Evolutionary conservation across 225 moss, liverwort and hornwort genomes (phyloP).

Genomic region (Sphagnum contortum): DNA sequence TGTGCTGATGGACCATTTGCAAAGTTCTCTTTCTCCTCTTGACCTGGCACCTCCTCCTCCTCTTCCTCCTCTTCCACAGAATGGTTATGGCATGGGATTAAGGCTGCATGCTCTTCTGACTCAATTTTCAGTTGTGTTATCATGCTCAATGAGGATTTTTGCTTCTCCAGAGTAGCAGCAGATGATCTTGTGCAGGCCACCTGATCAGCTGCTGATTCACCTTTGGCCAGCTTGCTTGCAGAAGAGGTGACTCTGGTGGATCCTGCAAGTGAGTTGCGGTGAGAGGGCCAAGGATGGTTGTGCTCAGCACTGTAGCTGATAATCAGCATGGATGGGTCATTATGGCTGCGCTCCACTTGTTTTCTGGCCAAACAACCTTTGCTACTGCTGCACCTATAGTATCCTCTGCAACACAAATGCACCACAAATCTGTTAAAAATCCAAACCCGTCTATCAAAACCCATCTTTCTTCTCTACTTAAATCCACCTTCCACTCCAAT

Average conservation of each 20-base stretch:
- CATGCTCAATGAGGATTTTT: too few relatives aligned
- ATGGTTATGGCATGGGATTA: neutral
- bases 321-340: constrained; percentile 42
- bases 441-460: neutral
- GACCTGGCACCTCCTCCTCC: too few relatives aligned
- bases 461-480: neutral
- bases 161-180: too few relatives aligned
- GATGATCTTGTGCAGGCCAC: too few relatives aligned
- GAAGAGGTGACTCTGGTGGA: constrained; percentile 28
- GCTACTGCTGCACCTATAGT: constrained; percentile 43
- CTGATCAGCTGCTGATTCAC: constrained; percentile 8
- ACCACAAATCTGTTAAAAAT: neutral
- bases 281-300: constrained; percentile 46
- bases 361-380: constrained; percentile 47
- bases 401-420: constrained; percentile 12
- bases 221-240: constrained; percentile 11
- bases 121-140: too few relatives aligned
- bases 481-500: too few relatives aligned
- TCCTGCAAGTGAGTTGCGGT: constrained; percentile 34
- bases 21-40: too few relatives aligned
- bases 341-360: constrained; percentile 47
- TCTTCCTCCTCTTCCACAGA: too few relatives aligned
- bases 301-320: constrained; percentile 50
- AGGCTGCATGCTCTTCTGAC: neutral
- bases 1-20: too few relatives aligned